A percentile compares a stretch with the other conserved stretches of the same genome.
These are phyloP conservation scores for Emergomyces pasteurianus DNA, from an alignment of 2,329 filamentous ascomycete species.

Conservation along the genomic window DNA sequence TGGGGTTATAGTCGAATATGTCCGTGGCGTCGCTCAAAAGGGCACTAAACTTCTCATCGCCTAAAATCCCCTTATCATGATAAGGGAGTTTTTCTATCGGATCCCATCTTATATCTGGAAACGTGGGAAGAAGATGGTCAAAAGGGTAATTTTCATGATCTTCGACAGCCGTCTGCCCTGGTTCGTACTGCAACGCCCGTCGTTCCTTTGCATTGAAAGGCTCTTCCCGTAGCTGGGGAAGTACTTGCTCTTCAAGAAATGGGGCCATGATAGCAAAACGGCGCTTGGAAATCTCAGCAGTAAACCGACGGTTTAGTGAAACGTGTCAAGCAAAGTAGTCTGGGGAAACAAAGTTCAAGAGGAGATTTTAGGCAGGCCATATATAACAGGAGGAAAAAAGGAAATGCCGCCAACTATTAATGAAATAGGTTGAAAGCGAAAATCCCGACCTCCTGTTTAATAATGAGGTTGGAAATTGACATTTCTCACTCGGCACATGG, in stretches of 20 bases:
- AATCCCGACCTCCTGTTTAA: background rate
- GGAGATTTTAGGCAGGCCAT: background rate
- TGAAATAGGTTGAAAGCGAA: background rate
- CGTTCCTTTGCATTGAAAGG: background rate
- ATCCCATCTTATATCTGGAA: slow-evolving; percentile 27
- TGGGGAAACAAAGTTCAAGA: background rate
- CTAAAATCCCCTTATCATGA: slow-evolving; percentile 42
- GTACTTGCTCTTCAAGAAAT: background rate
- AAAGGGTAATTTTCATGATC: background rate
- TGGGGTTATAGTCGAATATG: slow-evolving; percentile 46
- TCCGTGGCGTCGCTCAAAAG: slow-evolving; percentile 41
- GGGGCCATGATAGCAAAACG: background rate
- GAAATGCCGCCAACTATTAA: background rate
- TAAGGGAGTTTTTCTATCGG: slow-evolving; percentile 39
- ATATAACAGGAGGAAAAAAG: background rate
- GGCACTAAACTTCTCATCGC: slow-evolving; percentile 43
- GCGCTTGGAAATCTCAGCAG: background rate
- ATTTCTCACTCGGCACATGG: background rate
- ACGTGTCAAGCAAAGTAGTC: background rate
- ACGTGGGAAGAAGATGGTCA: background rate
- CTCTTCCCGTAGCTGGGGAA: background rate
- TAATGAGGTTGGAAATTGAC: background rate
- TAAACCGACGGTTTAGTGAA: background rate
- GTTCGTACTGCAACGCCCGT: background rate
- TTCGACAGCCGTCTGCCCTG: background rate